These are phyloP conservation scores for Cryptococcus sp. DNA, from an alignment of 1,284 basidiomycete genomes.

Conservation along the genomic window DNA sequence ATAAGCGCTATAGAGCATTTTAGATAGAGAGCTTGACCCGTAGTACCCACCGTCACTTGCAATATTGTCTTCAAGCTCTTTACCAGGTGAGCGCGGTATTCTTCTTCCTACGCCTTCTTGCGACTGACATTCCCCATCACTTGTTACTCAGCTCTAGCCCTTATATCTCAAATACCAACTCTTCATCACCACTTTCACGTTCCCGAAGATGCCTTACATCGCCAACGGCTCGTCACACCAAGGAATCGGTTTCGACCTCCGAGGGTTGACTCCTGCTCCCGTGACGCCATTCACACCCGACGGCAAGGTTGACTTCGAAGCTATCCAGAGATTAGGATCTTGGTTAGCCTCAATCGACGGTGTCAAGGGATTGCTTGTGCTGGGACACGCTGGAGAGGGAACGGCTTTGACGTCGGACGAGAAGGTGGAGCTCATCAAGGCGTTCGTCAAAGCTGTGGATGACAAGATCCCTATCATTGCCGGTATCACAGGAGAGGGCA, in stretches of 20 bases:
- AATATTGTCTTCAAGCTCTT: too few relatives aligned
- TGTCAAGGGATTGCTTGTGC: conserved; percentile 23
- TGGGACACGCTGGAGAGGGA: conserved; percentile 24
- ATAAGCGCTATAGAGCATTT: too few relatives aligned
- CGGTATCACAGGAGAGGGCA: conserved; percentile 24
- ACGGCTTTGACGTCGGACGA: conserved; percentile 24
- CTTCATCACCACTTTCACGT: background rate
- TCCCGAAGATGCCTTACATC: background rate
- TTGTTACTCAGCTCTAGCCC: too few relatives aligned
- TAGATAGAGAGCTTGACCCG: too few relatives aligned
- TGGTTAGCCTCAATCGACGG: conserved; percentile 21
- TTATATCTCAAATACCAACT: too few relatives aligned
- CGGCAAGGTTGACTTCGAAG: conserved; percentile 19
- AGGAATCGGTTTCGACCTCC: conserved; percentile 21
- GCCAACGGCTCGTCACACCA: background rate
- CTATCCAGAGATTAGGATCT: conserved; percentile 23
- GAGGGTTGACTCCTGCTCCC: conserved; percentile 21
- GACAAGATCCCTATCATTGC: conserved; percentile 26
- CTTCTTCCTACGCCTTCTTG: too few relatives aligned
- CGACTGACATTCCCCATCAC: too few relatives aligned
- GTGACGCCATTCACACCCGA: conserved; percentile 24
- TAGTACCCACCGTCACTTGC: too few relatives aligned
- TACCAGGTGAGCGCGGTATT: too few relatives aligned
- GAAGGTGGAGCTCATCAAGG: conserved; percentile 18
- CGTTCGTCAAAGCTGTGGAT: conserved; percentile 24